Base-by-base conservation (phyloP, 177 flowering plant genomes). In the Vitis hybrid region DNA sequence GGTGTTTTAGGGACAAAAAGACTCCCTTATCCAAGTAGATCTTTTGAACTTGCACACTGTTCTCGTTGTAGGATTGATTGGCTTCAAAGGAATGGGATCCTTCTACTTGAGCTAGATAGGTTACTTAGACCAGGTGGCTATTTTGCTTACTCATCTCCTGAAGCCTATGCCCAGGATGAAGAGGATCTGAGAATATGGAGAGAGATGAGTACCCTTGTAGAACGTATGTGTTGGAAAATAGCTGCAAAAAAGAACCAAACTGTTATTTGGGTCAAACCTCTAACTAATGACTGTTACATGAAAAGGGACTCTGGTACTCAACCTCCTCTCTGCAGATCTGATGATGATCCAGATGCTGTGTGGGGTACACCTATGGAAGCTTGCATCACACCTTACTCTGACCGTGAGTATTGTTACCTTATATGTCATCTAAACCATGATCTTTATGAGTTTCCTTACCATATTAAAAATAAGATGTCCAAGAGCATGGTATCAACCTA, bases 81-180 rank as follows among this genome's bases (percentile, higher is more conserved):
- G 94, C 82, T 88, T 52, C 91, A 89, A 71, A 86, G 91, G 82
- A 87, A 88, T 81, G 98, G 94, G 10, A 83, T 93, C 52, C 93
- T 89, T 71, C 91, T 93, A 34, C 91, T 91, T 62, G 98, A 93
- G 83, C 79, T 93, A 30, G 98, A 93, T 76, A 82, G 98, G 82
- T 30, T 93, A 67, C 94, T 93, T 30, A 83, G 94, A 66, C 98
- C 98, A 15, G 97, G 98, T 62, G 98, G 98, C 65, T 91, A 93
- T 75, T 93, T 89, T 82, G 92, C 90, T 12, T 89, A 89, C 78
- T 93, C 98, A 2, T 89, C 94, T 57, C 94, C 97, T 14, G 94
- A 92, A 84, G 92, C 95, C 59, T 92, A 90, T 81, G 92, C 93
- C 18, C 92, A 88, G 72, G 95, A 90, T 78, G 93, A 87, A 70